Evolutionary conservation across 1,139 yeast species (phyloP).

Genomic region (Saccharomyces hybrid): DNA sequence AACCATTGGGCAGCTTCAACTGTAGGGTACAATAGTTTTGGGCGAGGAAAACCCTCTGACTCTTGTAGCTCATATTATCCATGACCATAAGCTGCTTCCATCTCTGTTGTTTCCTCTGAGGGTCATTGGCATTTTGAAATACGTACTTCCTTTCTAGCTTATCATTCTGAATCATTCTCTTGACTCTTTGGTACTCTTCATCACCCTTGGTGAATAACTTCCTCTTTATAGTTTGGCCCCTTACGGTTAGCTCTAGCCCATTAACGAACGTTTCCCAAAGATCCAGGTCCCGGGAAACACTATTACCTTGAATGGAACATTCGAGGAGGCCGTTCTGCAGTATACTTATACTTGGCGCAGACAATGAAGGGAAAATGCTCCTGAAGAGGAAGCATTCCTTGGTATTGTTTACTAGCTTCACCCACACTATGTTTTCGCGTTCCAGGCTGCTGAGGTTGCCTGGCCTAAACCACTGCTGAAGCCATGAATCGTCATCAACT

Average conservation of each 20-base stretch:
- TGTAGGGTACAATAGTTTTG: conserved; percentile 18
- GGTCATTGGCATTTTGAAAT: neutral
- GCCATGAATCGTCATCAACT: neutral
- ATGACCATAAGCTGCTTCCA: neutral
- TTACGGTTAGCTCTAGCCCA: neutral
- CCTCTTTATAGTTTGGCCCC: neutral
- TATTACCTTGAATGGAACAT: neutral
- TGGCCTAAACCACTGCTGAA: neutral
- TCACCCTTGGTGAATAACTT: neutral
- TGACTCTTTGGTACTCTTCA: neutral
- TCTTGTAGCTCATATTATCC: neutral
- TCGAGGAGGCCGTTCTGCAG: neutral
- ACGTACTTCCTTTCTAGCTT: neutral
- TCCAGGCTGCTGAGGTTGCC: neutral
- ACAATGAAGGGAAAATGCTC: neutral
- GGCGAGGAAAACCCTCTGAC: neutral
- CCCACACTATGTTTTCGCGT: neutral
- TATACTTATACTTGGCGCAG: neutral
- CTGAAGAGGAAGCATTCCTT: neutral
- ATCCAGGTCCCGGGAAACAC: neutral
- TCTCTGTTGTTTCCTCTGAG: neutral
- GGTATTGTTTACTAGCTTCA: neutral
- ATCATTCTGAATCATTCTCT: neutral
- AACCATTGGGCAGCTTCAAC: conserved; percentile 26
- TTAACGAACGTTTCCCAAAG: neutral